Evolutionary conservation across 148 eudicot species (phyloP).

Genomic region (Rhododendron mucronatum): DNA sequence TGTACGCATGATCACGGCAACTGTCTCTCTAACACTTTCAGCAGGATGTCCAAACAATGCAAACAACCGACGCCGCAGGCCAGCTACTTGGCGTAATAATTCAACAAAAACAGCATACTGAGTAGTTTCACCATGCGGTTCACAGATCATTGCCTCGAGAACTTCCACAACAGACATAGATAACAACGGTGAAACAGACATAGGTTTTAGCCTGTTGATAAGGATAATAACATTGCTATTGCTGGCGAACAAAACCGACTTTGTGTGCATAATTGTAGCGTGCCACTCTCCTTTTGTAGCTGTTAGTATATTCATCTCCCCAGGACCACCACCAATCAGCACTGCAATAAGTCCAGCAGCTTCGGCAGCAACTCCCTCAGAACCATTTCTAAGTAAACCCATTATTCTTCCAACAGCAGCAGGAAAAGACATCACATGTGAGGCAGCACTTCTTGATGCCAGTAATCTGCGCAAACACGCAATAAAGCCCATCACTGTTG

Average conservation of each 20-base stretch:
- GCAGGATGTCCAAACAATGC: slow-evolving; percentile 98
- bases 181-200: slow-evolving; percentile 88
- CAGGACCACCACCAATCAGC: slow-evolving; percentile 97
- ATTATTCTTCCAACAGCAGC: slow-evolving; percentile 98
- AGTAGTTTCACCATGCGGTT: slow-evolving; percentile 96
- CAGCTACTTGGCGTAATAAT: slow-evolving; percentile 90
- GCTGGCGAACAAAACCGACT: slow-evolving; percentile 83
- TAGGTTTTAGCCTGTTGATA: slow-evolving; percentile 86
- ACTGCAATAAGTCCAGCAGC: slow-evolving; percentile 80
- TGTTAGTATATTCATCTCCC: slow-evolving; percentile 55
- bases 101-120: slow-evolving; percentile 93
- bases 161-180: slow-evolving; percentile 95
- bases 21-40: slow-evolving; percentile 91
- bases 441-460: slow-evolving; percentile 88
- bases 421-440: slow-evolving; percentile 95
- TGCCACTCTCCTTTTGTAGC: slow-evolving; percentile 93
- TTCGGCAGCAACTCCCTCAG: slow-evolving; percentile 92
- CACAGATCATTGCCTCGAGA: slow-evolving; percentile 97
- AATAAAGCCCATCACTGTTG: slow-evolving; percentile 87
- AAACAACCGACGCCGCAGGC: slow-evolving; percentile 82
- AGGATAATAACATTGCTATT: slow-evolving; percentile 60
- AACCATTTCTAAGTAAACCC: slow-evolving; percentile 98
- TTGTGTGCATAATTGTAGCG: slow-evolving; percentile 93
- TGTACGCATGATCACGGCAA: slow-evolving; percentile 96
- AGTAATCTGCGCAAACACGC: slow-evolving; percentile 82